These are phyloP conservation scores for Lithohypha guttulata DNA, from an alignment of 2,329 filamentous ascomycete species.

Conservation along the genomic window DNA sequence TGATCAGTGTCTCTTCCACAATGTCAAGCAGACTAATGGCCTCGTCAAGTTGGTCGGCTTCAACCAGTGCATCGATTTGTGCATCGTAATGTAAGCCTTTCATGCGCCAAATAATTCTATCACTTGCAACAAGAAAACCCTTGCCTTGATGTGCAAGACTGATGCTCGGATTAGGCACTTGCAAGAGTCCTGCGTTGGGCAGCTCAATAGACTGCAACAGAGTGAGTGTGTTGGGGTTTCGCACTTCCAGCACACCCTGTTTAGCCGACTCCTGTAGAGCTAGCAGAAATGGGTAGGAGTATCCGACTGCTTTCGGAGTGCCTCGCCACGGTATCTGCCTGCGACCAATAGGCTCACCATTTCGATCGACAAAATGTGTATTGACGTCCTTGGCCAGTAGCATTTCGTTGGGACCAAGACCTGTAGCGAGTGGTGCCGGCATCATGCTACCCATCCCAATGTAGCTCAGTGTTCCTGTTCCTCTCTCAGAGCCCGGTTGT, in stretches of 20 bases:
- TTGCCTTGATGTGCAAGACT: slow-evolving; percentile 95
- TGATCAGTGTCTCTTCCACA: slow-evolving; percentile 82
- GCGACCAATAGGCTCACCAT: slow-evolving; percentile 71
- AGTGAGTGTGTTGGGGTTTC: slow-evolving; percentile 86
- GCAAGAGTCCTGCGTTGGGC: slow-evolving; percentile 70
- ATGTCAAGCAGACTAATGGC: slow-evolving; percentile 80
- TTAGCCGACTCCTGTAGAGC: slow-evolving; percentile 74
- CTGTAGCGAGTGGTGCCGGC: slow-evolving; percentile 77
- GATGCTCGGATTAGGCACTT: slow-evolving; percentile 85
- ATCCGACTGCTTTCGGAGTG: slow-evolving; percentile 83
- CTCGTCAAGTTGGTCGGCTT: slow-evolving; percentile 68
- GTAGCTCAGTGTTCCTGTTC: slow-evolving; percentile 86
- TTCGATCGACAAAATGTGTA: slow-evolving; percentile 76
- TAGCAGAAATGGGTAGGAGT: slow-evolving; percentile 92
- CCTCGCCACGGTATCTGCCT: slow-evolving; percentile 84
- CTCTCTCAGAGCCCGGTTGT: slow-evolving; percentile 52
- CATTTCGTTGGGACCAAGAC: slow-evolving; percentile 71
- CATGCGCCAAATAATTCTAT: slow-evolving; percentile 93
- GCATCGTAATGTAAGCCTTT: slow-evolving; percentile 81
- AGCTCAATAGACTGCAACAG: slow-evolving; percentile 75
- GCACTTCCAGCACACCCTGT: slow-evolving; percentile 66
- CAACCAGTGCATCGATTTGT: slow-evolving; percentile 73
- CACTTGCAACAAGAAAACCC: slow-evolving; percentile 86
- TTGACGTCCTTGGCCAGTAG: slow-evolving; percentile 97
- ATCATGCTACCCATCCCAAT: slow-evolving; percentile 90